These are phyloP conservation scores for Gentiana macrophylla DNA, from an alignment of 257 asterid species.

Conservation along the genomic window DNA sequence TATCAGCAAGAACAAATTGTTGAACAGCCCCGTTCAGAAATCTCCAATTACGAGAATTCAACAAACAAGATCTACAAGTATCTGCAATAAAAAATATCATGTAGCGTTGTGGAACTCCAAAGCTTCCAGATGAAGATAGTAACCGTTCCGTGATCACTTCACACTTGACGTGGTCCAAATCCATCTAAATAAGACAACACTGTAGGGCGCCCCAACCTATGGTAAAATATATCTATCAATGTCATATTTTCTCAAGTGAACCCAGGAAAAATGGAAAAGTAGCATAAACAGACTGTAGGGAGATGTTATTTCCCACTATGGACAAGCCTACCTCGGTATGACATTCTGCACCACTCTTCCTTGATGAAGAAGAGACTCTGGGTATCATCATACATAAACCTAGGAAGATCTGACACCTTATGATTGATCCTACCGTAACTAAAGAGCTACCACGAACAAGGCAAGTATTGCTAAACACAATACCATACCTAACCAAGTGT, in stretches of 20 bases:
- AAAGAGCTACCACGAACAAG: background rate
- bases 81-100: slow-evolving; percentile 33
- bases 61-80: slow-evolving; percentile 44
- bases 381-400: no score
- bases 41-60: slow-evolving; percentile 38
- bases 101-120: slow-evolving; percentile 44
- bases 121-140: slow-evolving; percentile 45
- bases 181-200: slow-evolving; percentile 46
- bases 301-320: slow-evolving; percentile 31
- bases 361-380: slow-evolving; percentile 14
- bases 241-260: slow-evolving; percentile 28
- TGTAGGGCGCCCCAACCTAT: slow-evolving; percentile 49
- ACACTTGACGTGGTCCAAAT: slow-evolving; percentile 28
- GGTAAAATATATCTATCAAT: slow-evolving; percentile 39
- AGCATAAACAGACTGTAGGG: slow-evolving; percentile 26
- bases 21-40: slow-evolving; percentile 64
- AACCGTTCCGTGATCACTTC: slow-evolving; percentile 32
- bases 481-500: no score
- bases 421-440: background rate
- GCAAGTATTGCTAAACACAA: no score
- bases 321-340: slow-evolving; percentile 55
- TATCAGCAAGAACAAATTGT: slow-evolving; percentile 58
- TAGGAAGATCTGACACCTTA: background rate
- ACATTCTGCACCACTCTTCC: slow-evolving; percentile 25
- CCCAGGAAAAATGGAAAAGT: slow-evolving; percentile 24